Percentiles rank a stretch among this genome's conserved stretches.
phyloP scores from a whole-genome alignment of 148 eudicot genomes.

The Rhododendron williamsianum region DNA sequence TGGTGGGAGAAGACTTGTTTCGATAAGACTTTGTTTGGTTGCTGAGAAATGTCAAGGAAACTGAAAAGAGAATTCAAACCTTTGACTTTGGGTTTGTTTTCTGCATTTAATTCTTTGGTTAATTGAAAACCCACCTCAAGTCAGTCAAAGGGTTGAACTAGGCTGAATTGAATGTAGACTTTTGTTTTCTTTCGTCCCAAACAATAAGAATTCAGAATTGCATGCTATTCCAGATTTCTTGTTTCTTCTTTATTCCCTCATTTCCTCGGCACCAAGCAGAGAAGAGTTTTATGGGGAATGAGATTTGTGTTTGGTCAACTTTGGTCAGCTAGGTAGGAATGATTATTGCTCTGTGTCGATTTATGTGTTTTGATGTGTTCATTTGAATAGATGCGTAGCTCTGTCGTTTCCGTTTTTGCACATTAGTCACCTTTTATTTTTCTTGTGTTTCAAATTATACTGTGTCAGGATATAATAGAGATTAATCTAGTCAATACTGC shows the following conservation, averaged over 20 bases:
- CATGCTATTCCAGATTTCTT: not conserved
- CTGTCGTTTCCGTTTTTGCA: not conserved
- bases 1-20: constrained; percentile 1
- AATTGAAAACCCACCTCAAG: not conserved
- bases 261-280: not conserved
- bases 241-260: not conserved
- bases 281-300: not conserved
- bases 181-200: constrained; percentile 5
- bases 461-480: not conserved
- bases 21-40: not conserved
- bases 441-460: not conserved
- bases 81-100: not conserved
- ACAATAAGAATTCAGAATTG: not conserved
- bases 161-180: constrained; percentile 3
- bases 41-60: not conserved
- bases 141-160: constrained; percentile 15
- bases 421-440: not conserved
- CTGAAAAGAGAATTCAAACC: not conserved
- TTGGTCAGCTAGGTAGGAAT: not conserved
- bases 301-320: not conserved
- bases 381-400: not conserved
- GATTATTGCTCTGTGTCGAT: not conserved
- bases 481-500: not conserved
- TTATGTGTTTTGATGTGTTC: not conserved
- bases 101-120: not conserved